Base-by-base conservation (phyloP, 257 asterid genomes). In the Cynanchum wilfordii region DNA sequence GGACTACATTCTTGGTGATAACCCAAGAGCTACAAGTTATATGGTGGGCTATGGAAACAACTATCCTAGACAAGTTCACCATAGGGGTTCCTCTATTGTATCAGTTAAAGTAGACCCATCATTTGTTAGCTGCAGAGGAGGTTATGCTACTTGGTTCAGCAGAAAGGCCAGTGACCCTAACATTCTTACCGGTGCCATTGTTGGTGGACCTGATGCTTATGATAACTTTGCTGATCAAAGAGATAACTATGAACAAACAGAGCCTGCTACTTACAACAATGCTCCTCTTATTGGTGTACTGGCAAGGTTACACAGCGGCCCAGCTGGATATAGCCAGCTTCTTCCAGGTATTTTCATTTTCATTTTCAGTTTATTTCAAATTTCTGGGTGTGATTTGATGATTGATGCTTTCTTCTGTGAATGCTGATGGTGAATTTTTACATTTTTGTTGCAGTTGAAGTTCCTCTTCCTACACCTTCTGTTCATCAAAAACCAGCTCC, bases 161-260 rank as follows among this genome's bases (percentile, higher is more conserved):
- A 79, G 99, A 76, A 90, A 86, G 81, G 90, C 78, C 6, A 90
- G 87, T 2, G 98, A 95, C 36, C 99, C 99, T 0, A 95, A 92
- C 81, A 85, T 87, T 68, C 99, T 95, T 2, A 82, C 91, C 0
- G 98, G 99, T 68, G 99, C 98, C 22, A 73, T 92, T 65, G 99
- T 95, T 66, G 99, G 98, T 25, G 98, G 99, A n/a, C 99, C 99
- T n/a, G 99, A 90, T 78, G 97, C 99, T 27, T 95, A 95, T 11
- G 99, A 95, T 75, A 95, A 92, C 77, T 95, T 92, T 68, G 99
- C 99, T 55, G 98, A 95, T 77, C 76, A 95, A 82, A 86, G 99
- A 70, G 95, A 95, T 51, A 95, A 95, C 79, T 95, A 88, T 10
- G 98, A 95, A 80, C 99, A 95, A 82, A 95, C 98, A 2, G 99